phyloP scores from a whole-genome alignment of 805 yeast genomes.

The Saccharomycopsis javanensis region DNA sequence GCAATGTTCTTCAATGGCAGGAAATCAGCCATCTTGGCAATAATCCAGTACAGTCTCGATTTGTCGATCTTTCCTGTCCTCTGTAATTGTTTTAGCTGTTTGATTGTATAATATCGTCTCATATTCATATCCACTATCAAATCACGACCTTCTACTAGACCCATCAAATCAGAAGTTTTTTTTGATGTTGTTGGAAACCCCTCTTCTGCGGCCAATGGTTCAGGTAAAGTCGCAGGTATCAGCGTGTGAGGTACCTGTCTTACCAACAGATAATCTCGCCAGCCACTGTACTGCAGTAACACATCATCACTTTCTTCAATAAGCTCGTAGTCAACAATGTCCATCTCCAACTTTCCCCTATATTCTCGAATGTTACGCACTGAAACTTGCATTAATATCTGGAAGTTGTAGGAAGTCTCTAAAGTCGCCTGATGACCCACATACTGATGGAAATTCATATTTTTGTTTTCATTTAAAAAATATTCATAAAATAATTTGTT shows the following conservation, averaged over 20 bases:
- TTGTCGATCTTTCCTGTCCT: neutral
- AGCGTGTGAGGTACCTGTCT: too few relatives aligned
- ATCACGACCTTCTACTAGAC: neutral
- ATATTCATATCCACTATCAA: neutral
- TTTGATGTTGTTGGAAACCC: too few relatives aligned
- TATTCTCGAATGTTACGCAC: neutral
- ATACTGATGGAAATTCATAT: neutral
- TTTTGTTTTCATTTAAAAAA: too few relatives aligned
- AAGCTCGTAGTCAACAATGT: neutral
- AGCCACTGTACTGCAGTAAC: neutral
- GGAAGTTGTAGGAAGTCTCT: neutral
- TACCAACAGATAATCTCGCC: neutral
- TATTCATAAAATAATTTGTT: neutral
- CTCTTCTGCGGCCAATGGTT: too few relatives aligned
- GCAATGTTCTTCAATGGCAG: neutral
- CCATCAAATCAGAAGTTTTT: too few relatives aligned
- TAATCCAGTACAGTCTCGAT: neutral
- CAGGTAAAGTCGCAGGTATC: too few relatives aligned
- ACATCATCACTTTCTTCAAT: neutral
- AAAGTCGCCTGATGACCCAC: neutral
- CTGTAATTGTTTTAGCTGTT: neutral
- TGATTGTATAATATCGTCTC: neutral
- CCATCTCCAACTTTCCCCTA: neutral
- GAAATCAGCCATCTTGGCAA: neutral
- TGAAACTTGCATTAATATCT: neutral